These are phyloP conservation scores for Aspergillus tubingensis DNA, from an alignment of 2,329 filamentous ascomycete genomes.

Conservation along the genomic window DNA sequence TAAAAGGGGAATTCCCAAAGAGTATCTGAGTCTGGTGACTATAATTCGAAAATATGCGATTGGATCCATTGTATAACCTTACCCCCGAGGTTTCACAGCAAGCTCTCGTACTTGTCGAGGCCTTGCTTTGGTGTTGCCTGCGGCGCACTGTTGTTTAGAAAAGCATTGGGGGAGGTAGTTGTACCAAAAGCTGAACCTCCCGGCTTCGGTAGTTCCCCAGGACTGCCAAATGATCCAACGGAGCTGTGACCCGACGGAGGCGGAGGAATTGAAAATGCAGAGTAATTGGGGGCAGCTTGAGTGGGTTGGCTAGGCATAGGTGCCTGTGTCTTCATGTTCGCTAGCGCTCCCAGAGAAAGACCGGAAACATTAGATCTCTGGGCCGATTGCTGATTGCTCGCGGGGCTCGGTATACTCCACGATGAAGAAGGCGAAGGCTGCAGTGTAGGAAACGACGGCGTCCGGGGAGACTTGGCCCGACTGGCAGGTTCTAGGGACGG, in stretches of 20 bases:
- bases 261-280: constrained; percentile 45
- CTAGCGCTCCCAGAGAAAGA: constrained; percentile 28
- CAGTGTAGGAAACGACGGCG: constrained; percentile 28
- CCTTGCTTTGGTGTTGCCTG: constrained; percentile 41
- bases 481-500: constrained; percentile 48
- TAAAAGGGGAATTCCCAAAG: neutral
- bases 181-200: constrained; percentile 20
- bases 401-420: constrained; percentile 18
- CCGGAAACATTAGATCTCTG: constrained; percentile 19
- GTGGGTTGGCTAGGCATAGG: constrained; percentile 16
- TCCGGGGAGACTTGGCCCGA: constrained; percentile 33
- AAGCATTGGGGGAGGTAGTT: constrained; percentile 23
- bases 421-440: constrained; percentile 34
- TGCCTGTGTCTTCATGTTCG: constrained; percentile 26
- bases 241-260: constrained; percentile 34
- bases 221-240: constrained; percentile 18
- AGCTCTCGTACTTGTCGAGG: constrained; percentile 59
- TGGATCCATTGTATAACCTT: neutral
- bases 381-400: constrained; percentile 17
- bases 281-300: constrained; percentile 33
- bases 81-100: constrained; percentile 44
- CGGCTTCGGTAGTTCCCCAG: constrained; percentile 22
- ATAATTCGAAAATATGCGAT: constrained; percentile 5
- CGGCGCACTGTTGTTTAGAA: constrained; percentile 27
- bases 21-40: constrained; percentile 4